Base-by-base conservation (phyloP, 2,329 filamentous ascomycete genomes). In the Hypoxylon sp. region DNA sequence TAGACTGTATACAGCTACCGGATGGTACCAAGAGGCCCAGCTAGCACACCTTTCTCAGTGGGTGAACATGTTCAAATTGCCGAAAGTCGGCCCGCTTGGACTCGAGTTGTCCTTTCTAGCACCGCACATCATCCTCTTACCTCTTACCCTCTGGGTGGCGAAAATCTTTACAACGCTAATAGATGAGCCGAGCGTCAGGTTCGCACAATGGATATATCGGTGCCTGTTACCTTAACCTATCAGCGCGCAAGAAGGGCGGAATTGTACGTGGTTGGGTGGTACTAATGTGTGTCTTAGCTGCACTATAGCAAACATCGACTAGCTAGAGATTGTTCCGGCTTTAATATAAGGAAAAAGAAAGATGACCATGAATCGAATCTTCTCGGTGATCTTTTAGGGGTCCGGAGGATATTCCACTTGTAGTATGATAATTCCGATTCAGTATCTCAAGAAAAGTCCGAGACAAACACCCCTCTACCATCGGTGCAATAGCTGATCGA, bases 1-100 rank as follows among this genome's bases (percentile, higher is more conserved):
- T 74, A 81, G 90, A 42, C 24, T 93, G 1, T 92, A 92, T 77
- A 83, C 86, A 4, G 87, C 87, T 6, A 83, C 84, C 0, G 90
- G 91, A 9, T 90, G 86, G 81, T 74, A 79, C 3, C 83, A 84
- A 50, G 79, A 83, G 1, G 78, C 81, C 13, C 84, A 90, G 68
- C 75, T 81, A 29, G 74, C 83, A n/a, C 79, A 83, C 37, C 83
- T 91, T 31, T 83, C 85, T 0, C 77, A 81, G 3, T 91, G 90
- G 88, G 81, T 86, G 22, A 83, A 90, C 74, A 80, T 80, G 24
- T 81, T 91, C 26, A 84, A 85, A 2, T 70, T 91, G 54, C 82
- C 88, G 31, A 85, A 79, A 65, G 75, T 74, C 14, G 90, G 90
- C 0, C 88, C 89, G 0, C 75, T 88, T 59, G 90, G 90, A 0